phyloP scores from a whole-genome alignment of 2,329 filamentous ascomycete genomes.

The Paracoccidioides brasiliensis region DNA sequence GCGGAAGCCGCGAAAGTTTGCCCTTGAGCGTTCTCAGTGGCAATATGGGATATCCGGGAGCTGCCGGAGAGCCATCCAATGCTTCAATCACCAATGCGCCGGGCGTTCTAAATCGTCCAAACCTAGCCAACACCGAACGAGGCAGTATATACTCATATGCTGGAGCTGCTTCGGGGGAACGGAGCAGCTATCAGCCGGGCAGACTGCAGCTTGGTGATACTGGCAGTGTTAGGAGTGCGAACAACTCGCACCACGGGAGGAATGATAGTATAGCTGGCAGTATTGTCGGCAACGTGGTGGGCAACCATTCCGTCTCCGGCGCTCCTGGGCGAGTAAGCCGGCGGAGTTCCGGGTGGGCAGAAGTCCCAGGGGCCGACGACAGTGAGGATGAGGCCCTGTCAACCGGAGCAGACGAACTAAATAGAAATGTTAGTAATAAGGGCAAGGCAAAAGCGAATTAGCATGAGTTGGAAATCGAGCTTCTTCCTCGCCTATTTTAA shows the following conservation, averaged over 20 bases:
- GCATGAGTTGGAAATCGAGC: not conserved
- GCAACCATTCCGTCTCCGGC: slow-evolving; percentile 35
- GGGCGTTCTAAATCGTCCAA: slow-evolving; percentile 34
- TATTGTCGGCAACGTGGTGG: slow-evolving; percentile 50
- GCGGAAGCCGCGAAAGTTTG: slow-evolving; percentile 50
- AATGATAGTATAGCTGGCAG: slow-evolving; percentile 74
- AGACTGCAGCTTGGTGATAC: slow-evolving; percentile 45
- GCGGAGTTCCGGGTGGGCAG: slow-evolving; percentile 33
- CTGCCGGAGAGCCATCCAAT: slow-evolving; percentile 26
- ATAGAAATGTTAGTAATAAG: not conserved
- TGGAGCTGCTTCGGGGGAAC: slow-evolving; percentile 51
- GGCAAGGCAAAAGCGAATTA: not conserved
- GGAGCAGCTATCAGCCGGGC: slow-evolving; percentile 67
- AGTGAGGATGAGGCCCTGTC: slow-evolving; percentile 14
- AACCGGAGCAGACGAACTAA: not conserved
- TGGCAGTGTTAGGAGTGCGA: slow-evolving; percentile 63
- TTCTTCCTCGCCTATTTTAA: not conserved
- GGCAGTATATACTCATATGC: slow-evolving; percentile 55
- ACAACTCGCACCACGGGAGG: slow-evolving; percentile 47
- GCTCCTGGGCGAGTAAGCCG: slow-evolving; percentile 27
- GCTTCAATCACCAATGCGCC: slow-evolving; percentile 27
- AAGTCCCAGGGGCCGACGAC: slow-evolving; percentile 25
- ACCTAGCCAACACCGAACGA: slow-evolving; percentile 44
- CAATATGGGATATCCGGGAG: slow-evolving; percentile 23
- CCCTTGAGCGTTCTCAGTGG: slow-evolving; percentile 49